Evolutionary conservation across 2,329 filamentous ascomycete species (phyloP), one percentile per base, ranked within the genome.

Genomic region (Pseudopithomyces maydicus): DNA sequence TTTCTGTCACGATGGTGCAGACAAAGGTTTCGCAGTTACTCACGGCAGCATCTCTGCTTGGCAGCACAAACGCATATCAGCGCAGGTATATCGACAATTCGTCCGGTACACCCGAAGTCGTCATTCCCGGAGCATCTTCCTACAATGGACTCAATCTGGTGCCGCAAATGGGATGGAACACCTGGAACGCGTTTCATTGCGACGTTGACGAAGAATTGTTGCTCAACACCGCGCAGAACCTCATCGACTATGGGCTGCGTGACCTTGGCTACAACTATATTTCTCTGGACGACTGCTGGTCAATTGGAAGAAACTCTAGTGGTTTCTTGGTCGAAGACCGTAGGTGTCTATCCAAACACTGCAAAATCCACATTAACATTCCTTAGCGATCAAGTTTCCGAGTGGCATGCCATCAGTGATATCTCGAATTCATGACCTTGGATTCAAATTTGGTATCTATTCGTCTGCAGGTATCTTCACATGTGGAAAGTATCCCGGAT

Each of bases 381-480:
- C 6, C 75, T 55, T 54, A 77, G 19, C 57, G 85, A 87, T 62
- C 84, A 87, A 2, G 68, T 89, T 88, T 56, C 86, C 87, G 0
- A 74, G 80, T 17, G 87, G 86, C 0, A 86, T 89, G 57, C 78
- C 77, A 8, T 79, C 81, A 0, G 70, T 83, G 1, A 85, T 84
- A 1, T 72, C 82, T 22, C 61, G 64, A 38, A 58, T 72, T 4
- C 68, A 72, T 41, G 42, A 52, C 42, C 60, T 64, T 59, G 85
- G 84, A 1, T 65, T 89, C 43, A 89, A 88, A 67, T 74, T 88
- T 10, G 87, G 87, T 0, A 87, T 89, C 55, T 89, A 89, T 65
- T 82, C 82, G 62, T 82, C 81, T 67, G 83, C 82, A 0, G 83
- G 83, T 41, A 76, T 69, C 14, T 62, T 66, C 56, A 85, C 83